Base-by-base conservation (phyloP, 768 basidiomycete genomes). In the Rhodotorula paludigena region DNA sequence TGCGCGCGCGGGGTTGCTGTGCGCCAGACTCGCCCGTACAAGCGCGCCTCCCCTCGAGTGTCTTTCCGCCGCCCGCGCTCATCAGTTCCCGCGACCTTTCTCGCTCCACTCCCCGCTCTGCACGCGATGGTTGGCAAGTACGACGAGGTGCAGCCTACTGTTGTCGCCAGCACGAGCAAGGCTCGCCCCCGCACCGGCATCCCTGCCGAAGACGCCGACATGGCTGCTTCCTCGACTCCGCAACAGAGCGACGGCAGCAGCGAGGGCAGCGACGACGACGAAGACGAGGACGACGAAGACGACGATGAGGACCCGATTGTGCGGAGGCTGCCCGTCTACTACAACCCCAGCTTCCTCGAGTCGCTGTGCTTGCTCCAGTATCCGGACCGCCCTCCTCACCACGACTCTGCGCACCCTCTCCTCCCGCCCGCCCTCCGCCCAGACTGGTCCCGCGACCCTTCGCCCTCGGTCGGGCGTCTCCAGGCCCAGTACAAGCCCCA, bases 321-420 rank as follows among this genome's bases (percentile, higher is more conserved):
- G 35, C 65, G 74, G 33, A 61, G 68, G 11, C 54, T 77, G n/a
- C 76, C 76, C 33, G 73, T 77, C 49, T 77, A 71, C 69, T 74
- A 76, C 59, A 74, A 69, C 11, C 75, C 76, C 0, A 57, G 63
- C 33, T 71, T 71, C 57, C 67, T 69, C 49, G 59, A 68, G 38
- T 72, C 74, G 35, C 68, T 77, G 33, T 71, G 73, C 45, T 71
- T 77, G 15, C 69, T 77, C 39, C 76, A 78, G 67, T 77, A 76
- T 66, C 75, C 76, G 9, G 71, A 74, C 64, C 67, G 71, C n/a
- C 69, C 64, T 3, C 72, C 75, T 18, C 71, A 64, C 11, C 75
- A 71, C 23, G 45, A 69, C 51, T 61, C 74, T n/a, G 54, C 54
- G 16, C 74, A 75, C 60, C 75, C 75, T 14, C 67, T 75, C 30